Evolutionary conservation across 129 eudicot genomes (phyloP), one percentile per base, ranked within the genome.

Genomic region (Flaveria robusta): DNA sequence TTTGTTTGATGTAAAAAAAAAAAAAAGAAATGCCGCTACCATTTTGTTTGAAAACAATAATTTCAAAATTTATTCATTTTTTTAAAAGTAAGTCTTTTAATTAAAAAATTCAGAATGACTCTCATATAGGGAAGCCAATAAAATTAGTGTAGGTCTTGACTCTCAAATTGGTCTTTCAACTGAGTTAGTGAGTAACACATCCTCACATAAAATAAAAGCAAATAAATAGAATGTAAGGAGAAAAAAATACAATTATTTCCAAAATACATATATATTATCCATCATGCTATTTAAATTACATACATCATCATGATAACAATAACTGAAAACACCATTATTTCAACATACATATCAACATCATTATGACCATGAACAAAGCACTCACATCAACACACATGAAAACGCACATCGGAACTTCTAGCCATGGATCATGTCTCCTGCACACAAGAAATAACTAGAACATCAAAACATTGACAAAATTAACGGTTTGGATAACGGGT

Each of bases 311-410:
- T 34, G 43, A 22, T 60, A 56, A 72, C 42, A 47, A 63, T 42
- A 72, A 22, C 63, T 4, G 72, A 49, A 67, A 4, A 70, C 76
- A 59, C 14, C 78, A 66, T 52, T 64, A 52, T 45, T 65, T 47
- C 45, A 66, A 56, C 75, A 45, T 74, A 66, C 83, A 80, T 80
- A 80, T 16, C 16, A 80, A 8, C 84, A 43, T 71, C 73, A 39
- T 71, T 29, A 60, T 68, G 68, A 68, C 42, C 39, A 52, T 41
- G 78, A 51, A 59, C 76, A 49, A 37, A 50, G 49, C 31, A 34
- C 26, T 46, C 56, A 55, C 60, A 58, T 19, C 34, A 1, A 56
- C 76, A 68, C 49, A 70, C 72, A 60, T 46, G 58, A 67, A 77
- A 67, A 15, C 59, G 7, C 68, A 41, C 65, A 4, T 15, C 20